These are phyloP conservation scores for Lentinus brumalis DNA, from an alignment of 768 basidiomycete species.

Conservation along the genomic window DNA sequence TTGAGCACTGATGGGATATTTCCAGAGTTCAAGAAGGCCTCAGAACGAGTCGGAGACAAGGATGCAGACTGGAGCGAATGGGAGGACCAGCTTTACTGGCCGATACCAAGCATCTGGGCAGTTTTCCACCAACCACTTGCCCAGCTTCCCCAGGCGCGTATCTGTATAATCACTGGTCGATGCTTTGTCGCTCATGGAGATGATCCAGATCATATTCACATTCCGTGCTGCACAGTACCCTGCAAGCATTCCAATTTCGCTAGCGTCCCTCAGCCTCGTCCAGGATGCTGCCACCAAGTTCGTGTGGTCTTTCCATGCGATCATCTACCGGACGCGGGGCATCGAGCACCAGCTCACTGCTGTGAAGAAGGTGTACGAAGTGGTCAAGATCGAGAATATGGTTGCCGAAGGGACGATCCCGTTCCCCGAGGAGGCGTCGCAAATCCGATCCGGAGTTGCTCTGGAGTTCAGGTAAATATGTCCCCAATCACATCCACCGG, in stretches of 20 bases:
- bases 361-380: conserved; percentile 20
- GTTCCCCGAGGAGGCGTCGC: conserved; percentile 10
- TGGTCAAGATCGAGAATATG: conserved; percentile 3
- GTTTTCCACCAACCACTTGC: background rate
- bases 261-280: conserved; percentile 35
- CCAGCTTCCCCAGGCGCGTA: conserved; percentile 6
- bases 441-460: conserved; percentile 48
- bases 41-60: conserved; percentile 38
- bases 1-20: no score
- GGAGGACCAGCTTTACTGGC: background rate
- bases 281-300: conserved; percentile 26
- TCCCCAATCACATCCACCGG: background rate
- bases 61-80: conserved; percentile 37
- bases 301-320: conserved; percentile 20
- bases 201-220: conserved; percentile 16
- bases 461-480: conserved; percentile 54
- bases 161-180: background rate
- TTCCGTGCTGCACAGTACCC: conserved; percentile 25
- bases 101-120: background rate
- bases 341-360: conserved; percentile 4
- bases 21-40: conserved; percentile 34
- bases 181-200: background rate
- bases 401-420: conserved; percentile 7
- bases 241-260: conserved; percentile 20
- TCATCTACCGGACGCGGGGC: conserved; percentile 2